phyloP scores from a whole-genome alignment of 345 rosid genomes.

The Citropsis articulata region DNA sequence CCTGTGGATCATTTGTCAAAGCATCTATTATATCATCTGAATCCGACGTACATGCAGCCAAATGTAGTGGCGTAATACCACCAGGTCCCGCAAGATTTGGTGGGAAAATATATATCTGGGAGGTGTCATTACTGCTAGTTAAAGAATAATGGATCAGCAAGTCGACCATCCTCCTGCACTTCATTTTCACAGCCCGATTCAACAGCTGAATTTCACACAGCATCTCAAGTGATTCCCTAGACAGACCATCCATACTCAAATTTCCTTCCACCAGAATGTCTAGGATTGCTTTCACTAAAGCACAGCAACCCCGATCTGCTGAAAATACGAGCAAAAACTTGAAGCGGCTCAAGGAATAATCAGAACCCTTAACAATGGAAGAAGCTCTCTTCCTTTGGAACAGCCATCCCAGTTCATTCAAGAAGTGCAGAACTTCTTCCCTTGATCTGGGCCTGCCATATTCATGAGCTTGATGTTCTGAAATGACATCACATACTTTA shows the following conservation, averaged over 20 bases:
- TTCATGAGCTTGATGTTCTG: slow-evolving; percentile 44
- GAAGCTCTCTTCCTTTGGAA: slow-evolving; percentile 56
- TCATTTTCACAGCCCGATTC: slow-evolving; percentile 74
- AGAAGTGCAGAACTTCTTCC: slow-evolving; percentile 66
- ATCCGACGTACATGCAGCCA: slow-evolving; percentile 74
- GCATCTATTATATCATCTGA: slow-evolving; percentile 64
- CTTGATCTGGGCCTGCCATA: slow-evolving; percentile 45
- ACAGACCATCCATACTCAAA: slow-evolving; percentile 34
- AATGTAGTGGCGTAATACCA: slow-evolving; percentile 78
- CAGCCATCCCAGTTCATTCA: slow-evolving; percentile 95
- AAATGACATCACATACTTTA: slow-evolving; percentile 30
- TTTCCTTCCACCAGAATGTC: slow-evolving; percentile 63
- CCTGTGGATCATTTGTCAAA: slow-evolving; percentile 80
- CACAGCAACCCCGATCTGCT: slow-evolving; percentile 70
- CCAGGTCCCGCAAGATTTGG: slow-evolving; percentile 70
- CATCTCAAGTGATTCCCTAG: slow-evolving; percentile 47
- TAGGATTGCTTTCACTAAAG: slow-evolving; percentile 54
- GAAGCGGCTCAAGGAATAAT: slow-evolving; percentile 58
- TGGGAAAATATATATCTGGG: slow-evolving; percentile 47
- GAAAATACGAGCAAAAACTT: slow-evolving; percentile 69
- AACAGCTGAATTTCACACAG: slow-evolving; percentile 67
- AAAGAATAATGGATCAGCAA: slow-evolving; percentile 52
- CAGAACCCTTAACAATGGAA: slow-evolving; percentile 29
- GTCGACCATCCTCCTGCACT: slow-evolving; percentile 62
- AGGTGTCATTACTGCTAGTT: slow-evolving; percentile 16